A percentile compares a stretch with the other conserved stretches of the same genome.
Evolutionary conservation across 2,329 filamentous ascomycete species (phyloP).

Genomic region (Diplodia sapinea): DNA sequence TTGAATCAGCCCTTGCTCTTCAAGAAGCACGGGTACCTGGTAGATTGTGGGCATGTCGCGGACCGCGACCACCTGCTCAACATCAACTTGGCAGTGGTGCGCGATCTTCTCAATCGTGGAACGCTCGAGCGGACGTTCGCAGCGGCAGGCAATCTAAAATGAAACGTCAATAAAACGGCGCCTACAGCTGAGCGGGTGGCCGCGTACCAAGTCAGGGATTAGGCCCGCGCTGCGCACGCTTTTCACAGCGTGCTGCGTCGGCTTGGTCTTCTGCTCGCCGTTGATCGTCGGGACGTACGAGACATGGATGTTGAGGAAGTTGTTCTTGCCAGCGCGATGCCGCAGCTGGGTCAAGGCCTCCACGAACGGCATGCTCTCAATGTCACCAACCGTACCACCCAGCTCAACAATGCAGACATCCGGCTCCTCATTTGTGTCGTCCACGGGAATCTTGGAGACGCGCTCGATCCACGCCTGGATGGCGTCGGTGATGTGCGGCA

Average conservation of each 20-base stretch:
- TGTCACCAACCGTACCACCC: conserved; percentile 75
- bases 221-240: conserved; percentile 80
- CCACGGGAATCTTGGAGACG: conserved; percentile 83
- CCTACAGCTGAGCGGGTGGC: conserved; percentile 8
- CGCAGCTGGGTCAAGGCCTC: conserved; percentile 83
- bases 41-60: conserved; percentile 90
- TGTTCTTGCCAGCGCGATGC: conserved; percentile 72
- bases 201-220: conserved; percentile 63
- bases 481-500: conserved; percentile 88
- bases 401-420: conserved; percentile 89
- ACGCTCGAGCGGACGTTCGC: conserved; percentile 75
- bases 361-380: conserved; percentile 86
- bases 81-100: conserved; percentile 83
- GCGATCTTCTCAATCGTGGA: conserved; percentile 86
- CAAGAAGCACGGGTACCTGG: conserved; percentile 90
- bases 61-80: conserved; percentile 83
- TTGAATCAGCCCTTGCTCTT: conserved; percentile 76
- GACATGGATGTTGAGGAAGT: conserved; percentile 89
- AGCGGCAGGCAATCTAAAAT: conserved; percentile 84
- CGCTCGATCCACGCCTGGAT: conserved; percentile 93
- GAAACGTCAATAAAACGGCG: conserved; percentile 28
- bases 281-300: conserved; percentile 80
- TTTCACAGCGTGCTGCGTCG: conserved; percentile 88
- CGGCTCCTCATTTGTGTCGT: conserved; percentile 79
- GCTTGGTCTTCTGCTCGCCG: conserved; percentile 93